phyloP scores from a whole-genome alignment of 1,284 basidiomycete species.

The Trametes polyzona region DNA sequence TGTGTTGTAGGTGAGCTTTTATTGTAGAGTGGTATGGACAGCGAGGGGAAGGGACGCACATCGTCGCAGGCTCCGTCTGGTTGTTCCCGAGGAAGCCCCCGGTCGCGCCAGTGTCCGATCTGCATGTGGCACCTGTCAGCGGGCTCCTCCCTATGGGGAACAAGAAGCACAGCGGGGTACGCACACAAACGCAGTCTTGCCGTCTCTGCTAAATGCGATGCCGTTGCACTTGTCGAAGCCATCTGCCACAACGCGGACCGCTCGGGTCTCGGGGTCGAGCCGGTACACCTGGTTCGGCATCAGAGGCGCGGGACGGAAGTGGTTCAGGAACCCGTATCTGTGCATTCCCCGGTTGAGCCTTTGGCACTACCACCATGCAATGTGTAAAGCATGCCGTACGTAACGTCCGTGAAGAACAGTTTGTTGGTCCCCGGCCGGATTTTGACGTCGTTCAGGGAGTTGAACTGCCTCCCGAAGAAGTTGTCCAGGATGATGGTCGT shows the following conservation, averaged over 20 bases:
- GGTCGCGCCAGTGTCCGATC: constrained; percentile 55
- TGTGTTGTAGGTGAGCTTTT: constrained; percentile 30
- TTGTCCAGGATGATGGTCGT: constrained; percentile 39
- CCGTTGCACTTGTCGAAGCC: constrained; percentile 68
- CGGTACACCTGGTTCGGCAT: constrained; percentile 77
- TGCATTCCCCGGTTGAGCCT: not conserved
- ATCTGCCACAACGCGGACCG: constrained; percentile 72
- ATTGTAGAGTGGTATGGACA: not conserved
- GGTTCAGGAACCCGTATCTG: constrained; percentile 67
- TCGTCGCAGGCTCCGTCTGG: constrained; percentile 66
- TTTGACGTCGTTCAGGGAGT: constrained; percentile 80
- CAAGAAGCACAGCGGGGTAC: too few species aligned
- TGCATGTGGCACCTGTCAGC: constrained; percentile 27
- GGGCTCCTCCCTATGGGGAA: not conserved
- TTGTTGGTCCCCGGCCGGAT: constrained; percentile 66
- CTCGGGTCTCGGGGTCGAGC: constrained; percentile 65
- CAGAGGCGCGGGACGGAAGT: constrained; percentile 66
- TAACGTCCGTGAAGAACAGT: constrained; percentile 74
- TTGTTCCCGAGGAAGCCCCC: constrained; percentile 59
- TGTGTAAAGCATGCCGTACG: constrained; percentile 44
- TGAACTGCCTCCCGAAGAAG: constrained; percentile 77
- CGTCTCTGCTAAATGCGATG: constrained; percentile 70
- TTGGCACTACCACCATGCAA: too few species aligned
- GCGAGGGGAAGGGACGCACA: constrained; percentile 46
- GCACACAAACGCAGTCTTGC: constrained; percentile 71